A percentile compares a stretch with the other conserved stretches of the same genome.
Conservation (phyloP, 2,329 filamentous ascomycete genomes). For the Immersiporthe knoxdaviesiana region DNA sequence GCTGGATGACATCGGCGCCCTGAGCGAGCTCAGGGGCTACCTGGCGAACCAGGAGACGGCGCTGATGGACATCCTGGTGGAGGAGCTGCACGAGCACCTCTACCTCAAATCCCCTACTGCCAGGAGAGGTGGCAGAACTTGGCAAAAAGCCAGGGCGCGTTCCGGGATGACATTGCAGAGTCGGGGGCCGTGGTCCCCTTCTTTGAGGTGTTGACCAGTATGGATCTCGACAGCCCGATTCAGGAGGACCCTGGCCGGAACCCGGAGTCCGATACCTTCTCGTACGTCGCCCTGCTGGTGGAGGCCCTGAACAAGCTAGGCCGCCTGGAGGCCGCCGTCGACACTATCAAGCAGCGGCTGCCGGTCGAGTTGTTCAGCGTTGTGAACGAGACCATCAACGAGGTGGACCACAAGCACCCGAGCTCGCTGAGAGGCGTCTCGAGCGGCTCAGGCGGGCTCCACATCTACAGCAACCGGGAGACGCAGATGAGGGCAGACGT, state of each 20-base stretch:
- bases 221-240: slow-evolving; percentile 65
- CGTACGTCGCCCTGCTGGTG: slow-evolving; percentile 84
- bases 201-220: slow-evolving; percentile 60
- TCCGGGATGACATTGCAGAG: slow-evolving; percentile 53
- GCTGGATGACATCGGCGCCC: slow-evolving; percentile 85
- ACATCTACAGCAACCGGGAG: slow-evolving; percentile 68
- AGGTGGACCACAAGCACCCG: slow-evolving; percentile 92
- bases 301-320: slow-evolving; percentile 91
- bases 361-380: slow-evolving; percentile 93
- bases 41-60: slow-evolving; percentile 91
- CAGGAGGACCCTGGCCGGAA: slow-evolving; percentile 90
- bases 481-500: slow-evolving; percentile 81
- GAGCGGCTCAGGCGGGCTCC: slow-evolving; percentile 57
- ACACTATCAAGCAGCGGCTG: slow-evolving; percentile 88
- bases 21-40: slow-evolving; percentile 84
- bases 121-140: slow-evolving; percentile 93
- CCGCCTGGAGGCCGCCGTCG: slow-evolving; percentile 80
- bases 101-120: slow-evolving; percentile 98
- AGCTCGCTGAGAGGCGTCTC: slow-evolving; percentile 68
- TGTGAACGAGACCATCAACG: slow-evolving; percentile 91
- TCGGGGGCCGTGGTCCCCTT: slow-evolving; percentile 56
- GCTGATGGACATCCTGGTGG: slow-evolving; percentile 92
- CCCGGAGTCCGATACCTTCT: slow-evolving; percentile 92
- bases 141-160: slow-evolving; percentile 63
- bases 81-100: slow-evolving; percentile 94